phyloP scores from a whole-genome alignment of 441 rosid species.

The Gossypium aridum region DNA sequence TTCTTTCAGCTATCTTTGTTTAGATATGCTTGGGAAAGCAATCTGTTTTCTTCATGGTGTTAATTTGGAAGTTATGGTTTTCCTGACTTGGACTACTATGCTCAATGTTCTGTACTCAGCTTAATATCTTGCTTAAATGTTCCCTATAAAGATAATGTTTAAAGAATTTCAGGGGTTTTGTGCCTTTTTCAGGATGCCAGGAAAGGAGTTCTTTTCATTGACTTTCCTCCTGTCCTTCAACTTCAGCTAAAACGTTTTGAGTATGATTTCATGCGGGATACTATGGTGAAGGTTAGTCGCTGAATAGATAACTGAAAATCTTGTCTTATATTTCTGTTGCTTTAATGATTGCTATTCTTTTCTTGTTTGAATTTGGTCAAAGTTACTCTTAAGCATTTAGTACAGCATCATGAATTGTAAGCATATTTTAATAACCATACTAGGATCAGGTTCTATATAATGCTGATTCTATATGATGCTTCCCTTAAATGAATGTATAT shows the following conservation, averaged over 20 bases:
- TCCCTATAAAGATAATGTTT: not conserved
- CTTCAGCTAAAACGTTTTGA: slow-evolving; percentile 76
- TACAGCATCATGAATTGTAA: not conserved
- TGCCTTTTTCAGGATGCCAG: slow-evolving; percentile 54
- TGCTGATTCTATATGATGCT: not conserved
- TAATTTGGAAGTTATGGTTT: not conserved
- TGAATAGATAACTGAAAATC: not conserved
- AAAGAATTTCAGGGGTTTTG: slow-evolving; percentile 7
- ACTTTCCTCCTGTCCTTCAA: slow-evolving; percentile 78
- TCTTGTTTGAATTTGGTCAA: not conserved
- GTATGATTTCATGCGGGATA: slow-evolving; percentile 63
- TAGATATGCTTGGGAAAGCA: not conserved
- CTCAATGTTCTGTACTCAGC: not conserved
- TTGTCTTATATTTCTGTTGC: slow-evolving; percentile 1
- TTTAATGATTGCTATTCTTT: not conserved
- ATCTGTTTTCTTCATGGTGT: not conserved
- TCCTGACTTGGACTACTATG: not conserved
- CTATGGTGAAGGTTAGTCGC: slow-evolving; percentile 64
- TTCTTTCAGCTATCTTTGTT: not conserved
- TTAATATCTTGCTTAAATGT: not conserved
- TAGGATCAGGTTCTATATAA: not conserved
- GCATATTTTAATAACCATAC: not conserved
- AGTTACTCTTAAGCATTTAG: not conserved
- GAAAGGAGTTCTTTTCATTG: slow-evolving; percentile 67
- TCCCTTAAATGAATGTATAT: not conserved